Conservation (phyloP, 495 filamentous ascomycete species). For the Talaromyces stipitatus region DNA sequence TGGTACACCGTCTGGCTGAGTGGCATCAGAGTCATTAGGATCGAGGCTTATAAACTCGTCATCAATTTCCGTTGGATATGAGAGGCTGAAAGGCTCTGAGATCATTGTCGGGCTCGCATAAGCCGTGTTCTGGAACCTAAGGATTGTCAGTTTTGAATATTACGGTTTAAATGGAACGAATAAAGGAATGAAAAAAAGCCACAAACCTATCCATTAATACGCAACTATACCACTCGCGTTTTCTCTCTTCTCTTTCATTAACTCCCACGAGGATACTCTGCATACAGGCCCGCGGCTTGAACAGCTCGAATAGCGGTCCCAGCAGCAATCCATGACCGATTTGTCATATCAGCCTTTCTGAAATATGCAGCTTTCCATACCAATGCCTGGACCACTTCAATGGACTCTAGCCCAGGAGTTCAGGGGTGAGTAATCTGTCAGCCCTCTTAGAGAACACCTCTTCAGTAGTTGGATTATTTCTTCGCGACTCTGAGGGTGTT, state of each 20-base stretch:
- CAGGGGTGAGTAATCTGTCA: neutral
- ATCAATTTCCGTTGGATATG: neutral
- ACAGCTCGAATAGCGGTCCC: neutral
- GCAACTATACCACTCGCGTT: neutral
- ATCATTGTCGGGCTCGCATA: neutral
- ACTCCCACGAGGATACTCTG: neutral
- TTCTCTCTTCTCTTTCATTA: neutral
- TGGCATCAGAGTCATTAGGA: neutral
- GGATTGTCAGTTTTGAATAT: too few relatives aligned
- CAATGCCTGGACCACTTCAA: neutral
- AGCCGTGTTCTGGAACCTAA: neutral
- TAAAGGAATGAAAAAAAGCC: neutral
- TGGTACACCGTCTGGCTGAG: neutral
- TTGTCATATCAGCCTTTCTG: neutral
- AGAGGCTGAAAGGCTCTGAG: neutral
- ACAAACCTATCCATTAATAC: neutral
- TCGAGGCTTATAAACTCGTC: neutral
- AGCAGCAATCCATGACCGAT: neutral
- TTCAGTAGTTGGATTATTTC: neutral
- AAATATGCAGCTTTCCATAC: neutral
- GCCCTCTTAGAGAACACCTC: neutral
- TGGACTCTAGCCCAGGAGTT: neutral
- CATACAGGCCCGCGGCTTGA: neutral
- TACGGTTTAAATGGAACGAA: too few relatives aligned
- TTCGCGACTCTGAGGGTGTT: neutral